Conservation (phyloP, 768 basidiomycete genomes). For the Holtermannia corniformis region DNA sequence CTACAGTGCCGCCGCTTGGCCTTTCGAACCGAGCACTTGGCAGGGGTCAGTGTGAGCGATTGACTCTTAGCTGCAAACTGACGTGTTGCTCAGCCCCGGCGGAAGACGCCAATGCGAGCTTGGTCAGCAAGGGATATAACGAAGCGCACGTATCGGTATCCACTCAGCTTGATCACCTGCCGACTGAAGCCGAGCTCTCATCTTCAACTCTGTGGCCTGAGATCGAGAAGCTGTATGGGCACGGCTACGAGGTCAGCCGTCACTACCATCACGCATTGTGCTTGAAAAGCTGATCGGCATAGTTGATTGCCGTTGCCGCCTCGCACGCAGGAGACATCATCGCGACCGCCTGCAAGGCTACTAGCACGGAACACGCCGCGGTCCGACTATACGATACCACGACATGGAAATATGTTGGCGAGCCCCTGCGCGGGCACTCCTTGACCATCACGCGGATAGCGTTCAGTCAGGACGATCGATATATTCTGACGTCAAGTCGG, state of each 20-base stretch:
- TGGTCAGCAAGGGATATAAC: slow-evolving; percentile 21
- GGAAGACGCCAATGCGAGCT: slow-evolving; percentile 11
- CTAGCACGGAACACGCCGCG: slow-evolving; percentile 76
- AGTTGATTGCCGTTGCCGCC: slow-evolving; percentile 72
- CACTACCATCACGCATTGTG: background rate
- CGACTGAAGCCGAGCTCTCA: slow-evolving; percentile 85
- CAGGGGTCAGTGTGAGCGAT: slow-evolving; percentile 48
- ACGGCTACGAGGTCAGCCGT: slow-evolving; percentile 76
- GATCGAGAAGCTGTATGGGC: slow-evolving; percentile 90
- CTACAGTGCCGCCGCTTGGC: slow-evolving; percentile 85
- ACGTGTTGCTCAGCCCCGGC: slow-evolving; percentile 12
- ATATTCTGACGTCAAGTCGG: slow-evolving; percentile 73
- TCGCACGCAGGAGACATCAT: slow-evolving; percentile 62
- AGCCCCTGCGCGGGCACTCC: slow-evolving; percentile 68
- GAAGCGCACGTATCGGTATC: slow-evolving; percentile 39
- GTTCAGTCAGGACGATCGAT: slow-evolving; percentile 76
- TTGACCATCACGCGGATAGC: slow-evolving; percentile 82
- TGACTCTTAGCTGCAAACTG: slow-evolving; percentile 3
- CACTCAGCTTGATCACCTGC: slow-evolving; percentile 35
- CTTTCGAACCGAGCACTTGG: slow-evolving; percentile 85
- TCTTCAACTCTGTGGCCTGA: slow-evolving; percentile 91
- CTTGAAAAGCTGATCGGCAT: background rate
- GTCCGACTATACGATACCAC: slow-evolving; percentile 69
- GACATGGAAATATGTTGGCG: slow-evolving; percentile 61
- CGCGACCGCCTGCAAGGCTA: slow-evolving; percentile 85